phyloP scores from a whole-genome alignment of 2,329 filamentous ascomycete genomes.

The Chalaropsis ovoidea region DNA sequence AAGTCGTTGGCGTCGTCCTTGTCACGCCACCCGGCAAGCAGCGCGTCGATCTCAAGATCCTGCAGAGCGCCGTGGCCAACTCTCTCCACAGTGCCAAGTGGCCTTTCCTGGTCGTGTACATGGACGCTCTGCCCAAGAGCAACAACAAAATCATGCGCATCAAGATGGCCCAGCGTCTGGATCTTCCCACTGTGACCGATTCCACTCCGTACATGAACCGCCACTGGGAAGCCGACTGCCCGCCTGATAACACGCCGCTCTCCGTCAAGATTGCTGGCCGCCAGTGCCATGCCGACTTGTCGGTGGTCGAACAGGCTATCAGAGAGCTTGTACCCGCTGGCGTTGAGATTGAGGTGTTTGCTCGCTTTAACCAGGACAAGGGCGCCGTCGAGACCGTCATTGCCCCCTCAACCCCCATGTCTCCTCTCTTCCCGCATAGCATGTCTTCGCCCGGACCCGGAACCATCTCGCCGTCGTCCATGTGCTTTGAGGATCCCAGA shows the following conservation, averaged over 20 bases:
- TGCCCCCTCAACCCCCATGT: constrained; percentile 10
- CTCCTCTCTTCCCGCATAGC: constrained; percentile 9
- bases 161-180: constrained; percentile 41
- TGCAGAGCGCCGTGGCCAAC: constrained; percentile 40
- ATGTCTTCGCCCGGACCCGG: not conserved
- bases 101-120: constrained; percentile 44
- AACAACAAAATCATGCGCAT: constrained; percentile 51
- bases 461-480: not conserved
- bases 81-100: constrained; percentile 45
- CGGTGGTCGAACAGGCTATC: constrained; percentile 29
- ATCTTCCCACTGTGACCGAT: constrained; percentile 38
- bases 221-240: constrained; percentile 44
- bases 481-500: constrained; percentile 17
- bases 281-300: constrained; percentile 32
- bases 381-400: constrained; percentile 23
- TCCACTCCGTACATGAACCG: constrained; percentile 36
- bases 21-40: constrained; percentile 39
- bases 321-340: constrained; percentile 17
- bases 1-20: constrained; percentile 45
- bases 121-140: constrained; percentile 45
- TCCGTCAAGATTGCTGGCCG: constrained; percentile 34
- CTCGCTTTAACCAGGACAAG: constrained; percentile 22
- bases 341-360: constrained; percentile 22
- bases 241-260: constrained; percentile 40
- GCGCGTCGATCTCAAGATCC: constrained; percentile 39